Percentiles rank a stretch among this genome's conserved stretches.
These are phyloP conservation scores for Endoconidiophora polonica DNA, from an alignment of 2,329 filamentous ascomycete genomes.

Conservation along the genomic window DNA sequence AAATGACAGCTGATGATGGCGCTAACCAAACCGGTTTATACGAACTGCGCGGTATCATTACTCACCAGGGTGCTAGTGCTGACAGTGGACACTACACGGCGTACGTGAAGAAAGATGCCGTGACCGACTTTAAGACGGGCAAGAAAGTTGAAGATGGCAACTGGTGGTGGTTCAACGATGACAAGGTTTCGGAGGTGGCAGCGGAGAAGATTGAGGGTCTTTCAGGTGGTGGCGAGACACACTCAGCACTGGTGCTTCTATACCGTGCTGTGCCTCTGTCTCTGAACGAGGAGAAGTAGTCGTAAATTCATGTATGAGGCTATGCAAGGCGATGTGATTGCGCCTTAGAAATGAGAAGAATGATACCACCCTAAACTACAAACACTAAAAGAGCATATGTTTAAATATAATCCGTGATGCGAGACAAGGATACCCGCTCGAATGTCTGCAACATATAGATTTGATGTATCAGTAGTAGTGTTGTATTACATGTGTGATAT, in stretches of 20 bases:
- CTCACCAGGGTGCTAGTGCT: conserved; percentile 89
- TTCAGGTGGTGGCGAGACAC: conserved; percentile 74
- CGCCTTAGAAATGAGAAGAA: too few relatives aligned
- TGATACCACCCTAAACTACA: too few relatives aligned
- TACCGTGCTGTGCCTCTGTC: conserved; percentile 61
- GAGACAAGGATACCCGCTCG: too few relatives aligned
- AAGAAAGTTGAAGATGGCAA: conserved; percentile 76
- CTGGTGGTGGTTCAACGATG: conserved; percentile 99
- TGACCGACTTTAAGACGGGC: conserved; percentile 56
- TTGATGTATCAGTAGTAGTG: too few relatives aligned
- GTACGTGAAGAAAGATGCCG: conserved; percentile 82
- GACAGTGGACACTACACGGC: conserved; percentile 97
- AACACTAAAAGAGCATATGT: too few relatives aligned
- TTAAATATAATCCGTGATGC: too few relatives aligned
- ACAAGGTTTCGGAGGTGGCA: conserved; percentile 86
- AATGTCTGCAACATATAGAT: too few relatives aligned
- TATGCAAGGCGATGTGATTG: too few relatives aligned
- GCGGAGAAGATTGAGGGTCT: conserved; percentile 81
- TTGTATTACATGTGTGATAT: too few relatives aligned
- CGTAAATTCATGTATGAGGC: conserved; percentile 1
- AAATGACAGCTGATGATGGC: conserved; percentile 59
- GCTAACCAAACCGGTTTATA: conserved; percentile 91
- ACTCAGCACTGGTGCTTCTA: conserved; percentile 65
- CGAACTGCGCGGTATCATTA: conserved; percentile 83
- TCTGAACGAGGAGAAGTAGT: conserved; percentile 28